A percentile compares a stretch with the other conserved stretches of the same genome.
These are phyloP conservation scores for Pestalotiopsis fici DNA, from an alignment of 2,329 filamentous ascomycete species.

Conservation along the genomic window DNA sequence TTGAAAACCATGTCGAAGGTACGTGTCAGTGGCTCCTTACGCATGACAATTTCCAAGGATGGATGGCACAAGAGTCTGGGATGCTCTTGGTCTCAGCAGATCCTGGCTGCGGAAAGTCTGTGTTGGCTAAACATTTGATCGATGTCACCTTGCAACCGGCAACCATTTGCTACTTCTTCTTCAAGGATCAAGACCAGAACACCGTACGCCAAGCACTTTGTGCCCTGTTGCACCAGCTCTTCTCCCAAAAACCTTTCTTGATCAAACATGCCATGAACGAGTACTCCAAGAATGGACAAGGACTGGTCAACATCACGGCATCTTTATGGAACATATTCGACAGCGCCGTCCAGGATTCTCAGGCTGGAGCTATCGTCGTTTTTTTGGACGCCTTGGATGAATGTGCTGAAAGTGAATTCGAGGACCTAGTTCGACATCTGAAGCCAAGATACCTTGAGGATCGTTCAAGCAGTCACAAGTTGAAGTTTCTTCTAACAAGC, in stretches of 20 bases:
- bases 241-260: slow-evolving; percentile 28
- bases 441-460: neutral
- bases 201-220: slow-evolving; percentile 35
- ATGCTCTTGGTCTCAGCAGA: slow-evolving; percentile 37
- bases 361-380: slow-evolving; percentile 29
- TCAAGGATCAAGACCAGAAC: slow-evolving; percentile 39
- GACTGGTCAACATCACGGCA: slow-evolving; percentile 19
- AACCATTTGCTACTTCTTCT: slow-evolving; percentile 44
- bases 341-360: slow-evolving; percentile 22
- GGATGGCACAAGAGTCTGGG: slow-evolving; percentile 26
- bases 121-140: slow-evolving; percentile 33
- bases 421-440: slow-evolving; percentile 15
- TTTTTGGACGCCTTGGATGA: slow-evolving; percentile 43
- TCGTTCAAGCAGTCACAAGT: neutral
- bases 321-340: slow-evolving; percentile 35
- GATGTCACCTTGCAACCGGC: slow-evolving; percentile 21
- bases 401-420: slow-evolving; percentile 26
- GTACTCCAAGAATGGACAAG: slow-evolving; percentile 24
- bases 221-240: slow-evolving; percentile 40
- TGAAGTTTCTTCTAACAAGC: slow-evolving; percentile 37
- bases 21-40: slow-evolving; percentile 35
- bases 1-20: slow-evolving; percentile 20
- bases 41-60: slow-evolving; percentile 28
- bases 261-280: slow-evolving; percentile 31
- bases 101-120: slow-evolving; percentile 40